These are phyloP conservation scores for Candolleomyces aberdarensis DNA, from an alignment of 768 basidiomycete genomes.

Conservation along the genomic window DNA sequence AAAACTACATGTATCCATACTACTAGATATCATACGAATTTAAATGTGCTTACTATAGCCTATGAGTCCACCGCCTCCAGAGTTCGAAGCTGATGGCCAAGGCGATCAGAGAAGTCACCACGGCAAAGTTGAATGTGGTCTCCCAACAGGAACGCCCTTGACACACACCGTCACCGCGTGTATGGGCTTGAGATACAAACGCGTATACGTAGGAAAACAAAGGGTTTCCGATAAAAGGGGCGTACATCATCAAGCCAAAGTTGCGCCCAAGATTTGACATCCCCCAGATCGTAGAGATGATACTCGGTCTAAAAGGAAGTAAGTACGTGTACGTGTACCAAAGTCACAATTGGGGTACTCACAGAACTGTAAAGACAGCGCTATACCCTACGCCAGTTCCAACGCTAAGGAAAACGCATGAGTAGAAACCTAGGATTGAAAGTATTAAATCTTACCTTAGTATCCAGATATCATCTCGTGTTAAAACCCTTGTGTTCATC, in stretches of 20 bases:
- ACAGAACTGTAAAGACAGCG: conserved; percentile 68
- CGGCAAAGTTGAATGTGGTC: conserved; percentile 57
- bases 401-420: conserved; percentile 35
- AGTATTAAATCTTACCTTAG: conserved; percentile 50
- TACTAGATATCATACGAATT: not conserved
- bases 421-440: not conserved
- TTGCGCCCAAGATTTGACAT: conserved; percentile 68
- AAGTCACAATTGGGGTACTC: conserved; percentile 23
- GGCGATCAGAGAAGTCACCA: conserved; percentile 41
- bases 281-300: conserved; percentile 74
- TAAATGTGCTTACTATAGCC: conserved; percentile 34
- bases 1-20: not conserved
- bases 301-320: conserved; percentile 50
- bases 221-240: conserved; percentile 73
- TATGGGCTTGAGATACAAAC: conserved; percentile 54
- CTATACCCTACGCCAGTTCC: conserved; percentile 72
- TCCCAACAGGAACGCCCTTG: conserved; percentile 61
- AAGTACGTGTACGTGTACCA: no score
- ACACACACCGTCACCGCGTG: conserved; percentile 45
- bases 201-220: conserved; percentile 80
- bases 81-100: conserved; percentile 43
- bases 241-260: conserved; percentile 71
- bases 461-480: conserved; percentile 59
- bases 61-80: conserved; percentile 63
- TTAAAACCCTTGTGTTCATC: conserved; percentile 46